These are phyloP conservation scores for Fusarium luffae DNA, from an alignment of 2,329 filamentous ascomycete genomes.

Conservation along the genomic window DNA sequence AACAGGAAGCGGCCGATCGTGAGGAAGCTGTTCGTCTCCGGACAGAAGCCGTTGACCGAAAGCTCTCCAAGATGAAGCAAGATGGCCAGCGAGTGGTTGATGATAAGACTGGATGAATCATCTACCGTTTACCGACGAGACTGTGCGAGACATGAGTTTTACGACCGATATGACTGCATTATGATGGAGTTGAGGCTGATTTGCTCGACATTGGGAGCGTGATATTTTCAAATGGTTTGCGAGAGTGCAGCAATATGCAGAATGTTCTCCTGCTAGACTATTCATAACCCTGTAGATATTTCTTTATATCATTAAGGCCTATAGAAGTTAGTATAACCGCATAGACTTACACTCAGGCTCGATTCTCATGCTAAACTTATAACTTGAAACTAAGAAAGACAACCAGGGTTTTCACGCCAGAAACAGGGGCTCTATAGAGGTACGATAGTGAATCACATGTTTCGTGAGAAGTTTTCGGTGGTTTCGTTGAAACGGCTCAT, in stretches of 20 bases:
- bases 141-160: slow-evolving; percentile 23
- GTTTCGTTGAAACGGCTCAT: slow-evolving; percentile 32
- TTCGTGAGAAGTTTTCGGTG: slow-evolving; percentile 2
- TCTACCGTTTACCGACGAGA: background rate
- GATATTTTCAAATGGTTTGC: slow-evolving; percentile 29
- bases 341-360: background rate
- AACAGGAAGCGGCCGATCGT: slow-evolving; percentile 64
- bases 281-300: background rate
- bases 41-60: slow-evolving; percentile 65
- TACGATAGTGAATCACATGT: slow-evolving; percentile 31
- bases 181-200: slow-evolving; percentile 40
- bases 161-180: slow-evolving; percentile 46
- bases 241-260: slow-evolving; percentile 2
- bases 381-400: background rate
- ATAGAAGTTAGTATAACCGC: background rate
- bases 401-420: background rate
- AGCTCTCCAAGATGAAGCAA: slow-evolving; percentile 65
- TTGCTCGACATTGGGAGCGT: slow-evolving; percentile 34
- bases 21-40: slow-evolving; percentile 65
- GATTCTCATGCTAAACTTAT: background rate
- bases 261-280: background rate
- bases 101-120: slow-evolving; percentile 47
- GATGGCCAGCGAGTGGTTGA: slow-evolving; percentile 68
- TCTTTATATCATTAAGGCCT: background rate
- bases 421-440: slow-evolving; percentile 6